Evolutionary conservation across 345 rosid species (phyloP).

Genomic region (Eutrema yunnanense): DNA sequence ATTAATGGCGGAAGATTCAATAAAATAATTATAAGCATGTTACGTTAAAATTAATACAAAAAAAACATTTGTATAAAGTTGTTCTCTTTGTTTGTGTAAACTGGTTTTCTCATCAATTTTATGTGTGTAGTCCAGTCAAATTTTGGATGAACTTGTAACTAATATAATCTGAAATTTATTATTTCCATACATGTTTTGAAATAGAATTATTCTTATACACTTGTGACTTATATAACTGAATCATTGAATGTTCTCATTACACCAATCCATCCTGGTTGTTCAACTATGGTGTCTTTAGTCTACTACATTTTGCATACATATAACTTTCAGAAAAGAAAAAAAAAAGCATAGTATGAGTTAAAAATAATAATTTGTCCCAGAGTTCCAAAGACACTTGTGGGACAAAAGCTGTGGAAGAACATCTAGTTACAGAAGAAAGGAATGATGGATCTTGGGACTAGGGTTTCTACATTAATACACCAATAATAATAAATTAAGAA

Average conservation of each 20-base stretch:
- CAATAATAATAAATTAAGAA: constrained; percentile 9
- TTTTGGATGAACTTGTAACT: neutral
- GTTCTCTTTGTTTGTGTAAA: neutral
- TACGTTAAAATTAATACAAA: neutral
- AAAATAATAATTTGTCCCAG: neutral
- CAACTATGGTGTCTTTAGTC: neutral
- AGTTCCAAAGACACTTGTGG: constrained; percentile 5
- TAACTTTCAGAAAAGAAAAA: neutral
- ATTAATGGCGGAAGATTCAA: neutral
- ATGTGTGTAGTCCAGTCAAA: neutral
- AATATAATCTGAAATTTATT: neutral
- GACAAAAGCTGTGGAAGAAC: constrained; percentile 34
- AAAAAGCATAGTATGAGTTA: neutral
- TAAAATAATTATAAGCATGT: neutral
- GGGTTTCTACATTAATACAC: constrained; percentile 17
- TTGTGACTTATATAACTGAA: neutral
- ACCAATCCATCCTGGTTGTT: neutral
- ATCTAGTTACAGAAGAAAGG: constrained; percentile 25
- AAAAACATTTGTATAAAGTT: neutral
- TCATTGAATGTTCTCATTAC: neutral
- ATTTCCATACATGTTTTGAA: neutral
- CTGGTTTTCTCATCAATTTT: neutral
- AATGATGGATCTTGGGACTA: constrained; percentile 34
- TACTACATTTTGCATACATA: neutral
- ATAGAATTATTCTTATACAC: neutral